Base-by-base conservation (phyloP, 2,329 filamentous ascomycete species). In the Verticillium isaacii region DNA sequence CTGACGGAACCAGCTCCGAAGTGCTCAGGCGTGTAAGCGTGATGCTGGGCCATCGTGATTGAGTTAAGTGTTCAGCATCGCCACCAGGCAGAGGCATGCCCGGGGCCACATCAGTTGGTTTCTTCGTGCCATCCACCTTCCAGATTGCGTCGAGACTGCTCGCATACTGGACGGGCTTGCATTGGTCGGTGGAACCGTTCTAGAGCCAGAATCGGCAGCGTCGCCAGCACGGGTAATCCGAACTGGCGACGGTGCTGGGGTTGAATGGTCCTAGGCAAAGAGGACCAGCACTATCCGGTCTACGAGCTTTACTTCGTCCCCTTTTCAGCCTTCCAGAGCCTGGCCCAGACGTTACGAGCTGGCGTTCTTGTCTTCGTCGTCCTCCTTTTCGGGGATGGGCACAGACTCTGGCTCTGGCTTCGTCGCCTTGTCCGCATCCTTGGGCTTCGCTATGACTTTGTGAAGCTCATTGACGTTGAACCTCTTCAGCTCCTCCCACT, bases 401-500 rank as follows among this genome's bases (percentile, higher is more conserved):
- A 19, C 19, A 8, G n/a, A 9, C 19, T 23, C n/a, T 23, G 45
- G 23, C 45, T n/a, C 19, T 23, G 45, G 17, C 19, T 52, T 19
- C 23, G 45, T 11, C 45, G 19, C 19, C 19, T 52, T 52, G 45
- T 14, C 19, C 5, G 9, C 19, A 12, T 23, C 45, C 45, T 52
- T 52, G 19, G 45, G 45, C 45, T 52, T 52, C 19, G 45, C 45
- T 52, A 25, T 29, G 34, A 68, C 66, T 61, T 79, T 79, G 71
- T 90, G 91, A 29, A 94, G 82, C 73, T 92, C 90, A 61, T 89
- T 86, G 45, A 96, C 75, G 73, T 95, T 95, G 76, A 88, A 94
- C 67, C 86, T 85, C 76, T 91, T 93, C 63, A 93, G 79, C 56
- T 80, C 79, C 58, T 92, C 89, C 81, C 89, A 95, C 69, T 91